These are phyloP conservation scores for Aspergillus ustus DNA, from an alignment of 2,329 filamentous ascomycete species.

Conservation along the genomic window DNA sequence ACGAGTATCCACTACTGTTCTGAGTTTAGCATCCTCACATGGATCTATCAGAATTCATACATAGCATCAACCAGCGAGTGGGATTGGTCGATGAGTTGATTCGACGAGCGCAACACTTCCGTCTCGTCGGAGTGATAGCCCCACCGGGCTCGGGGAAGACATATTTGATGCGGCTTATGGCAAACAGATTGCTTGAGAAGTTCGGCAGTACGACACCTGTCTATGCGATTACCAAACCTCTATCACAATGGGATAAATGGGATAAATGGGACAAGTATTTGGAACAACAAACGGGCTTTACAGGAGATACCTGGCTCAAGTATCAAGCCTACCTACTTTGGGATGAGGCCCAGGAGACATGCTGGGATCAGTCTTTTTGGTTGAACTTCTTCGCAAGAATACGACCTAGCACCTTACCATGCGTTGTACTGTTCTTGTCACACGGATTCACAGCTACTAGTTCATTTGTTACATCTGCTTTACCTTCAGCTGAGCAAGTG, in stretches of 20 bases:
- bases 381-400: conserved; percentile 17
- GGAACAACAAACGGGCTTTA: conserved; percentile 13
- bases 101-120: conserved; percentile 10
- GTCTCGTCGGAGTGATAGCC: conserved; percentile 17
- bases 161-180: conserved; percentile 17
- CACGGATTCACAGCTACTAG: conserved; percentile 13
- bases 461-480: background rate
- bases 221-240: conserved; percentile 14
- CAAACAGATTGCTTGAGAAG: conserved; percentile 17
- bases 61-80: background rate
- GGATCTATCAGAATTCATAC: background rate
- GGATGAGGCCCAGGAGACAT: conserved; percentile 22
- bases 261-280: conserved; percentile 14
- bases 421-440: conserved; percentile 21
- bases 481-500: background rate
- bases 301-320: conserved; percentile 10
- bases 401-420: background rate
- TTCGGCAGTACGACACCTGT: conserved; percentile 10
- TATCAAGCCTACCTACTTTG: conserved; percentile 18
- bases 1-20: background rate
- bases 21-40: background rate
- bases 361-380: conserved; percentile 18
- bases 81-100: conserved; percentile 12
- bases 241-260: background rate
- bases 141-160: conserved; percentile 21